Evolutionary conservation across 2,329 filamentous ascomycete species (phyloP).

Genomic region (Gaeumannomyces sp.): DNA sequence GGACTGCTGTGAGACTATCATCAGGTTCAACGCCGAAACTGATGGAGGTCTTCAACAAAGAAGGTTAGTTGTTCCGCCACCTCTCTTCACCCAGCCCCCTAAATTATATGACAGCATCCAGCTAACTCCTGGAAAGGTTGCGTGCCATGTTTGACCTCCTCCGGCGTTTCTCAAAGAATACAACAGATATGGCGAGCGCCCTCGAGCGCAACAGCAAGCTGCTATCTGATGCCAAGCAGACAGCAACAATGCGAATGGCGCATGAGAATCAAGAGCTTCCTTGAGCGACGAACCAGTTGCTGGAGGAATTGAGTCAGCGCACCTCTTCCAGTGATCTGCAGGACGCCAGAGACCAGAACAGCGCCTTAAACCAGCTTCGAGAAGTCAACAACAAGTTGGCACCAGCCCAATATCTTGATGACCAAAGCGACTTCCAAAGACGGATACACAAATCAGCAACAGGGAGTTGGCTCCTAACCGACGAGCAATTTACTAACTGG

Average conservation of each 20-base stretch:
- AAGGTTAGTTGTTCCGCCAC: background rate
- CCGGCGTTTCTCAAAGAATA: background rate
- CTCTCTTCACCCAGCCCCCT: background rate
- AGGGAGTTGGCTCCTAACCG: background rate
- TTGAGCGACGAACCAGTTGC: background rate
- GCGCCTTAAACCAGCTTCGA: background rate
- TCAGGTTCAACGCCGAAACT: background rate
- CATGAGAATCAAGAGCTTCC: slow-evolving; percentile 4
- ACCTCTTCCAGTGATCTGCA: background rate
- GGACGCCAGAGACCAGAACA: background rate
- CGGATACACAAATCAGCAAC: background rate
- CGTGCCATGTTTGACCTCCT: background rate
- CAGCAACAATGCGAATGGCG: slow-evolving; percentile 1
- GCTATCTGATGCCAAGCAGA: background rate
- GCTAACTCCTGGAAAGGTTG: background rate
- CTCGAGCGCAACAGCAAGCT: slow-evolving; percentile 2
- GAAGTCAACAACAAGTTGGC: slow-evolving; percentile 2
- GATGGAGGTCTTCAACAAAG: slow-evolving; percentile 2
- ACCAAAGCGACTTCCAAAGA: slow-evolving; percentile 1
- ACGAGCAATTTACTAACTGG: background rate
- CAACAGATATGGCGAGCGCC: background rate
- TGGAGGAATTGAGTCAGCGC: background rate
- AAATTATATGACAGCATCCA: background rate
- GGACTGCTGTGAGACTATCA: background rate
- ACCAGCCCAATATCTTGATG: background rate